phyloP scores from a whole-genome alignment of 148 eudicot species.

The Fallopia convolvulus region DNA sequence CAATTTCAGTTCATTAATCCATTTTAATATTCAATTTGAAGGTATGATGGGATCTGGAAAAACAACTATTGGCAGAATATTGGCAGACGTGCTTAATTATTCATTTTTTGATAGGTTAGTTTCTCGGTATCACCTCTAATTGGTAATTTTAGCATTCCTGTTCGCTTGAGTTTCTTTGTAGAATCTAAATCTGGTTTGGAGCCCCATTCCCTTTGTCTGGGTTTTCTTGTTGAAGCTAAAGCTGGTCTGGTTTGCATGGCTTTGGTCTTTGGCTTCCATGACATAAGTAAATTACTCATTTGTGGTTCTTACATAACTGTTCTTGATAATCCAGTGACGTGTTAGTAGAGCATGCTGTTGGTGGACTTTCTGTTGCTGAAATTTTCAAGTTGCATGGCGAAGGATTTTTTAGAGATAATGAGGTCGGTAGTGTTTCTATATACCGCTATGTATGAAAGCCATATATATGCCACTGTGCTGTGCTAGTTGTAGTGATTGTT shows the following conservation, averaged over 20 bases:
- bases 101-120: constrained; percentile 78
- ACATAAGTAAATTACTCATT: neutral
- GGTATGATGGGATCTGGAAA: constrained; percentile 99
- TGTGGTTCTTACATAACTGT: neutral
- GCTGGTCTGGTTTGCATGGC: neutral
- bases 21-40: constrained; percentile 20
- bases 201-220: neutral
- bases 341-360: constrained; percentile 57
- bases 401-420: constrained; percentile 75
- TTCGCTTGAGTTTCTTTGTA: neutral
- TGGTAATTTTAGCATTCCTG: neutral
- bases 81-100: constrained; percentile 71
- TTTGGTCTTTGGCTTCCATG: neutral
- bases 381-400: constrained; percentile 81
- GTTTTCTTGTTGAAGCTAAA: neutral
- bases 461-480: neutral
- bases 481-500: neutral
- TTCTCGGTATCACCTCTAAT: neutral
- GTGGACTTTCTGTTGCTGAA: constrained; percentile 65
- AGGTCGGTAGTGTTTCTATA: constrained; percentile 40
- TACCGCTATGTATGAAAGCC: constrained; percentile 1
- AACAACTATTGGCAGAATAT: constrained; percentile 82
- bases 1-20: neutral
- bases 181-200: neutral
- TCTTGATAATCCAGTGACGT: constrained; percentile 49